Percentiles rank a stretch among this genome's conserved stretches.
These are phyloP conservation scores for Colletotrichum somersetense DNA, from an alignment of 2,329 filamentous ascomycete genomes.

Conservation along the genomic window DNA sequence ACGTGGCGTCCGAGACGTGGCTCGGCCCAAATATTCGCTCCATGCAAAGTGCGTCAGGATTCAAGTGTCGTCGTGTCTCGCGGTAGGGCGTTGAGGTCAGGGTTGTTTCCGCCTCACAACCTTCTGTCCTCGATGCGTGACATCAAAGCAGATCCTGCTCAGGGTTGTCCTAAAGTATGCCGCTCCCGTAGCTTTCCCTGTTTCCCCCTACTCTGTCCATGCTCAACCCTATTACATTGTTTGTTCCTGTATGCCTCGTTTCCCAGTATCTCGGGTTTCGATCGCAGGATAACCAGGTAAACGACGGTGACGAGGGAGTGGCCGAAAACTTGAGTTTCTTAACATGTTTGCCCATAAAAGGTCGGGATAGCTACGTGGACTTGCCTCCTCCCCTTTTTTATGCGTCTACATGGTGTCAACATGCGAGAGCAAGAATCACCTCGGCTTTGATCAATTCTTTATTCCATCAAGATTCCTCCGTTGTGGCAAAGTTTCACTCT, in stretches of 20 bases:
- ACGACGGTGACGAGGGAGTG: not conserved
- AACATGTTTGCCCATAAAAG: not conserved
- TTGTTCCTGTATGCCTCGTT: not conserved
- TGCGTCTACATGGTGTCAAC: no score
- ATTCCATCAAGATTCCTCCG: not conserved
- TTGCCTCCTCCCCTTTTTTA: not conserved
- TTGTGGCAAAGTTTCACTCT: not conserved
- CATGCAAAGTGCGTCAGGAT: no score
- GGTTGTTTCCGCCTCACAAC: no score
- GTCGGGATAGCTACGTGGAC: not conserved
- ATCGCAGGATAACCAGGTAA: not conserved
- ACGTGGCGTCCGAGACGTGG: not conserved
- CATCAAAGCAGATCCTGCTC: not conserved
- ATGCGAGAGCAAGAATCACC: not conserved
- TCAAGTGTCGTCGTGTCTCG: no score
- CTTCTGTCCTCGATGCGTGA: no score
- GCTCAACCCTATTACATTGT: not conserved
- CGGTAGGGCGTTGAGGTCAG: no score
- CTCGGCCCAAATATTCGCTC: not conserved
- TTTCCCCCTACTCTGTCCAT: not conserved
- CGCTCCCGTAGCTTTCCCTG: not conserved
- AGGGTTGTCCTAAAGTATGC: not conserved
- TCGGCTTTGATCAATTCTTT: no score
- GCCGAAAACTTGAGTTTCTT: not conserved
- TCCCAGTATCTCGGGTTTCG: not conserved